Evolutionary conservation across 352 stramenopile species (phyloP).

Genomic region (Phytophthora meadii): DNA sequence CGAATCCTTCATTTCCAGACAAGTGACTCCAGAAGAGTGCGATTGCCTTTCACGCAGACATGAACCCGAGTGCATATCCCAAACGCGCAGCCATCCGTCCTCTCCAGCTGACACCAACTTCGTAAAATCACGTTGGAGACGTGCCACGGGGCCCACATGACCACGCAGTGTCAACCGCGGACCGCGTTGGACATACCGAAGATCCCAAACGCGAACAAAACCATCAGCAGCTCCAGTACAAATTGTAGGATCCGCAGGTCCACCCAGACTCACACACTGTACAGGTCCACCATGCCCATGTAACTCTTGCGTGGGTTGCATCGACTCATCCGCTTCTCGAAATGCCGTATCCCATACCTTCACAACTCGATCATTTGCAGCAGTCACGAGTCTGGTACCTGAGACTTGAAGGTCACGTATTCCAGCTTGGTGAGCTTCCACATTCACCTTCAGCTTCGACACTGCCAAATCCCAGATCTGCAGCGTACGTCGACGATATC

Average conservation of each 20-base stretch:
- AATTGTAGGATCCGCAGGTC: conserved; percentile 77
- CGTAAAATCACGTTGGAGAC: conserved; percentile 82
- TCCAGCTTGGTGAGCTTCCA: conserved; percentile 60
- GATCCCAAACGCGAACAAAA: conserved; percentile 82
- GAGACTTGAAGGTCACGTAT: conserved; percentile 78
- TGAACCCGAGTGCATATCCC: conserved; percentile 82
- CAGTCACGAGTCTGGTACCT: conserved; percentile 74
- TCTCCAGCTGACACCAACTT: conserved; percentile 81
- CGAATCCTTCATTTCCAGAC: conserved; percentile 65
- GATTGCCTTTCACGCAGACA: conserved; percentile 62
- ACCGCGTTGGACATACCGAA: conserved; percentile 76
- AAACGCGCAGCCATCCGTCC: conserved; percentile 74
- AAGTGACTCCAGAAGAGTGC: conserved; percentile 72
- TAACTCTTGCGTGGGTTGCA: conserved; percentile 63
- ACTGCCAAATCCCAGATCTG: conserved; percentile 76
- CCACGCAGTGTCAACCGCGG: conserved; percentile 65
- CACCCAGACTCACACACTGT: conserved; percentile 72
- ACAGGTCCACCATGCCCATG: conserved; percentile 72
- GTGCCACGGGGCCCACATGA: conserved; percentile 62
- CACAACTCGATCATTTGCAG: conserved; percentile 73
- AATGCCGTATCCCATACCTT: conserved; percentile 87
- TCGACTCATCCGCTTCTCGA: conserved; percentile 35
- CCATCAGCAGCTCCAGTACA: conserved; percentile 80
- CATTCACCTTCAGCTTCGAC: conserved; percentile 60
- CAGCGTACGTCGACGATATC: conserved; percentile 58